phyloP scores from a whole-genome alignment of 2,329 filamentous ascomycete species.

The Colletotrichum lini region DNA sequence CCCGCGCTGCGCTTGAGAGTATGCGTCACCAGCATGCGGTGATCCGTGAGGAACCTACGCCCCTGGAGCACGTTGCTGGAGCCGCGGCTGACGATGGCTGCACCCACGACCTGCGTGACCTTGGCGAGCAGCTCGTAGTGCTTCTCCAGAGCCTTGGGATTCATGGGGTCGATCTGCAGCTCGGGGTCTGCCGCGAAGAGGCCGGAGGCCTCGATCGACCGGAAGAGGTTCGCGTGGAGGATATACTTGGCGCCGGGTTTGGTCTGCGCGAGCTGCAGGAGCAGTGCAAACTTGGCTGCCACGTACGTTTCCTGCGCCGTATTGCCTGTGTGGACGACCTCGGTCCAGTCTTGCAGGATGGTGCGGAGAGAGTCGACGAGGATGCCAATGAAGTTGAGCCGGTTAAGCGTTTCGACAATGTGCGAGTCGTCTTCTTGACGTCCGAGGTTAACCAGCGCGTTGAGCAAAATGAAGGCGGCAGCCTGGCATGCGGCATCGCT shows the following conservation, averaged over 20 bases:
- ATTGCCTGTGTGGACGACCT: slow-evolving; percentile 63
- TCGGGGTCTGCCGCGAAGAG: slow-evolving; percentile 94
- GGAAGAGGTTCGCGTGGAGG: slow-evolving; percentile 91
- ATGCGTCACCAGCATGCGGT: slow-evolving; percentile 86
- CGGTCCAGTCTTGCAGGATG: slow-evolving; percentile 80
- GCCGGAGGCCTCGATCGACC: slow-evolving; percentile 83
- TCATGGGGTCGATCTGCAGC: slow-evolving; percentile 83
- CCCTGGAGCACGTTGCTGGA: slow-evolving; percentile 87
- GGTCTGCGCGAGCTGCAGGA: slow-evolving; percentile 88
- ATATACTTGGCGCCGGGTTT: slow-evolving; percentile 87
- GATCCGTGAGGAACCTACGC: slow-evolving; percentile 84
- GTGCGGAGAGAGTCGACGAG: slow-evolving; percentile 89
- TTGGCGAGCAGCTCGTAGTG: slow-evolving; percentile 89
- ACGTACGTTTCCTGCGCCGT: slow-evolving; percentile 65
- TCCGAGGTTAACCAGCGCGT: slow-evolving; percentile 81
- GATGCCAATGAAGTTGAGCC: slow-evolving; percentile 91
- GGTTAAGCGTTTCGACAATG: slow-evolving; percentile 84
- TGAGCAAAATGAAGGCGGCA: slow-evolving; percentile 87
- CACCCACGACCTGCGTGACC: slow-evolving; percentile 85
- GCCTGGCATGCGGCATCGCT: slow-evolving; percentile 87
- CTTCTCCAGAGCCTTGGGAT: slow-evolving; percentile 78
- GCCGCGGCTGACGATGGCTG: slow-evolving; percentile 85
- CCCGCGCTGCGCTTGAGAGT: slow-evolving; percentile 92
- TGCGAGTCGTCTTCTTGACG: slow-evolving; percentile 79
- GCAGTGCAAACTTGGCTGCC: slow-evolving; percentile 83